A percentile compares a stretch with the other conserved stretches of the same genome.
Evolutionary conservation across 2,329 filamentous ascomycete genomes (phyloP).

Genomic region (Dactylellina haptotyla): DNA sequence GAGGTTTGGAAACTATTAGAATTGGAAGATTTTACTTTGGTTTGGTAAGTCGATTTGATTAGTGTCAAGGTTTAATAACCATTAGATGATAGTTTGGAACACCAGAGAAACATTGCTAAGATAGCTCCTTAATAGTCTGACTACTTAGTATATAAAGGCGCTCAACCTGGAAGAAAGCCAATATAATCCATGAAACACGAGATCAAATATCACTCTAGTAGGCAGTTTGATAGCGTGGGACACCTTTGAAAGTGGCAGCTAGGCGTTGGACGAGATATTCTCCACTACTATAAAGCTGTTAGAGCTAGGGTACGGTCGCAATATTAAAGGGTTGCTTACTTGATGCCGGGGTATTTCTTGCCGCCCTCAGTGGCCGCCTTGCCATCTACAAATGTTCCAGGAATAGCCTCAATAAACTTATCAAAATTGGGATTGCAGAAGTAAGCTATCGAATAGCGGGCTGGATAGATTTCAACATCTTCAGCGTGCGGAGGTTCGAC

Average conservation of each 20-base stretch:
- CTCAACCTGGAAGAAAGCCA: neutral
- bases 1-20: constrained; percentile 46
- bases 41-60: constrained; percentile 38
- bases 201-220: constrained; percentile 6
- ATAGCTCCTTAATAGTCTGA: too few species aligned
- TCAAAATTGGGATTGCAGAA: constrained; percentile 89
- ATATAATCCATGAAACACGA: neutral
- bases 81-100: too few species aligned
- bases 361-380: constrained; percentile 65
- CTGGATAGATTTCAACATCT: constrained; percentile 70
- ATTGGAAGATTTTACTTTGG: constrained; percentile 45
- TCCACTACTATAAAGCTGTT: constrained; percentile 66
- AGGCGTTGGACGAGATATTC: constrained; percentile 83
- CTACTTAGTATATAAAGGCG: too few species aligned
- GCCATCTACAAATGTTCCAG: constrained; percentile 73
- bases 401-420: constrained; percentile 79
- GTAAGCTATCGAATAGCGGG: constrained; percentile 88
- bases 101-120: too few species aligned
- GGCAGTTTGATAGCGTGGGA: constrained; percentile 37
- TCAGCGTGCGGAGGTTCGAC: constrained; percentile 77
- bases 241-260: constrained; percentile 69
- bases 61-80: neutral
- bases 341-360: constrained; percentile 82
- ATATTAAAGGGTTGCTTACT: constrained; percentile 58
- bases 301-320: neutral